A percentile compares a stretch with the other conserved stretches of the same genome.
These are phyloP conservation scores for Lactarius akahatsu DNA, from an alignment of 768 basidiomycete genomes.

Conservation along the genomic window DNA sequence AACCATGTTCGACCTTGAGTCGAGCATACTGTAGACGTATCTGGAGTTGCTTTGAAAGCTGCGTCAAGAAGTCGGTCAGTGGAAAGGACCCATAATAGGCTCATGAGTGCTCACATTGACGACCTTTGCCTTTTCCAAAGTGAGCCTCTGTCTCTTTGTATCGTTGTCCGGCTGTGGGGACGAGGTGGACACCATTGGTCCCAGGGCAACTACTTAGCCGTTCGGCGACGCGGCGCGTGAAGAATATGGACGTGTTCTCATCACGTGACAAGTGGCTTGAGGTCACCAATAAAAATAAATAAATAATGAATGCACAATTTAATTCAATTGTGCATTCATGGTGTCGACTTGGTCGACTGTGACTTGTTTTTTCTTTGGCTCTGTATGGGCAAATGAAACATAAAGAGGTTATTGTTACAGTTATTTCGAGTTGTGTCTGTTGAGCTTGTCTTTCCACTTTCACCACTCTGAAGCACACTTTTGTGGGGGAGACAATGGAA, in stretches of 20 bases:
- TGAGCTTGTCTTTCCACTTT: too few species aligned
- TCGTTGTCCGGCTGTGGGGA: slow-evolving; percentile 18
- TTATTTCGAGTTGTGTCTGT: too few species aligned
- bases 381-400: too few species aligned
- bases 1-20: slow-evolving; percentile 75
- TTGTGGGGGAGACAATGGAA: too few species aligned
- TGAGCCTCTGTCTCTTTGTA: slow-evolving; percentile 45
- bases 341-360: too few species aligned
- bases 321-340: too few species aligned
- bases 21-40: slow-evolving; percentile 72
- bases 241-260: slow-evolving; percentile 27
- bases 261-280: slow-evolving; percentile 22
- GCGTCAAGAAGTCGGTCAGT: background rate
- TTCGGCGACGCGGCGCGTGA: slow-evolving; percentile 20
- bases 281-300: background rate
- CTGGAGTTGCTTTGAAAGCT: slow-evolving; percentile 72
- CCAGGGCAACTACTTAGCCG: background rate
- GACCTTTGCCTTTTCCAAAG: slow-evolving; percentile 55
- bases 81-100: background rate
- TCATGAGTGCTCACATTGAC: slow-evolving; percentile 46
- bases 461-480: too few species aligned
- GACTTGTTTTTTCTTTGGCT: too few species aligned
- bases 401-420: too few species aligned
- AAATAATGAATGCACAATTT: background rate
- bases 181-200: slow-evolving; percentile 20